Base-by-base conservation (phyloP, 495 filamentous ascomycete genomes). In the Choiromyces venosus region DNA sequence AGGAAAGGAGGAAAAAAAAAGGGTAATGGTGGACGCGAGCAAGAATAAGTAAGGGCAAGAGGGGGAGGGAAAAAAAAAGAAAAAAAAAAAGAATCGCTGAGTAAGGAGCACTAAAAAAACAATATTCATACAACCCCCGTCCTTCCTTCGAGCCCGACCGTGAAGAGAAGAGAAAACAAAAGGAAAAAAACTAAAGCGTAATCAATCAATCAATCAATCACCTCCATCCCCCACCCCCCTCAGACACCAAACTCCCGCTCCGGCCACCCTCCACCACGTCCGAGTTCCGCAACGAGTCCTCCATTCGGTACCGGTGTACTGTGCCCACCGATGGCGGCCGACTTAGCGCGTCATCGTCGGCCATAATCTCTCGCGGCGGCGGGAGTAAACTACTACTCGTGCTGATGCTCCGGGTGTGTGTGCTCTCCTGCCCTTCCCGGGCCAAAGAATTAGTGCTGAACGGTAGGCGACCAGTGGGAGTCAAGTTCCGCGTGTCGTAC, bases 251-350 rank as follows among this genome's bases (percentile, higher is more conserved):
- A 66, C n/a, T 79, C 77, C 21, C 76, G 35, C 46, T 76, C 73
- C 4, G 14, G 5, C 52, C 52, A 25, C 52, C 52, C 25, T 61
- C 52, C 29, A 29, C 52, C 52, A 61, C 52, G 12, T 61, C 52
- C 52, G 52, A 61, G 52, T 67, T 78, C 35, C 68, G 72, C 8
- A 79, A 66, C 52, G 77, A 79, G 29, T 79, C 78, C 40, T 79
- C 77, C 73, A 79, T 79, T 14, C 78, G 74, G 37, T 76, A 78
- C 64, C 78, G 70, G 10, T 77, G 73, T 21, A 81, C 80, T 1
- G 69, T 73, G 0, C 80, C 80, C 29, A 81, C 72, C 14, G 76
- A 79, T 21, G 80, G 79, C 16, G 79, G 76, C n/a, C 80, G 76
- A 29, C 68, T 75, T 7, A 71, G 67, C 21, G 78, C 66, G 35